Conservation (phyloP, 345 rosid species). For the Melaleuca quinquenervia region DNA sequence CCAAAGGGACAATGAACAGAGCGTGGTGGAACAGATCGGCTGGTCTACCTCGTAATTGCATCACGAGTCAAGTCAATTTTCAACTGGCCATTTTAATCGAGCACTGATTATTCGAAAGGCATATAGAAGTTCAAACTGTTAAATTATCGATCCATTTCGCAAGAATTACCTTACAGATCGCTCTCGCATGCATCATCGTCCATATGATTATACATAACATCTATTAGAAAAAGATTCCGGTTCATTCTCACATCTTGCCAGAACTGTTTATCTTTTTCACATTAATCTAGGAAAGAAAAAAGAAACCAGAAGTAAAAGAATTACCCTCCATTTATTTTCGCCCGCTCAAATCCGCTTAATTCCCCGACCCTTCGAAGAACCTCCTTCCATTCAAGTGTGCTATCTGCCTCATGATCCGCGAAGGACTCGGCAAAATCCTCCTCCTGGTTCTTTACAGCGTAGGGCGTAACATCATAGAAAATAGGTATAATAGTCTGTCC, state of each 20-base stretch:
- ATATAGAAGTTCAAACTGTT: neutral
- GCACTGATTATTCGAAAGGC: neutral
- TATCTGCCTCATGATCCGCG: neutral
- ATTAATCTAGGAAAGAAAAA: neutral
- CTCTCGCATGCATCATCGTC: neutral
- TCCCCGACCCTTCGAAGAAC: neutral
- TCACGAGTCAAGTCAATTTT: neutral
- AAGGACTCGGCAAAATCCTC: neutral
- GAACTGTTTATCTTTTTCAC: accelerated
- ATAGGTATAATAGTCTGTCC: neutral
- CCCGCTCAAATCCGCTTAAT: neutral
- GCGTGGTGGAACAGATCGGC: neutral
- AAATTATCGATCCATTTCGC: neutral
- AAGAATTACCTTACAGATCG: neutral
- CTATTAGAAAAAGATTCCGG: neutral
- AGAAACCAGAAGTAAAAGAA: neutral
- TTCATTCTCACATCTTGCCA: neutral
- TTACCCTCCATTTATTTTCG: neutral
- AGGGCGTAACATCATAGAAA: neutral
- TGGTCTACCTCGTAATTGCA: too few relatives aligned
- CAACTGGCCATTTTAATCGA: neutral
- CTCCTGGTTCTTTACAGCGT: neutral
- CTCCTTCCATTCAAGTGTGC: neutral
- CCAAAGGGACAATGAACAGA: neutral
- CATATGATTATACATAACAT: accelerated